Evolutionary conservation across 106 monocot species (phyloP).

Genomic region (Triglochin maritima): DNA sequence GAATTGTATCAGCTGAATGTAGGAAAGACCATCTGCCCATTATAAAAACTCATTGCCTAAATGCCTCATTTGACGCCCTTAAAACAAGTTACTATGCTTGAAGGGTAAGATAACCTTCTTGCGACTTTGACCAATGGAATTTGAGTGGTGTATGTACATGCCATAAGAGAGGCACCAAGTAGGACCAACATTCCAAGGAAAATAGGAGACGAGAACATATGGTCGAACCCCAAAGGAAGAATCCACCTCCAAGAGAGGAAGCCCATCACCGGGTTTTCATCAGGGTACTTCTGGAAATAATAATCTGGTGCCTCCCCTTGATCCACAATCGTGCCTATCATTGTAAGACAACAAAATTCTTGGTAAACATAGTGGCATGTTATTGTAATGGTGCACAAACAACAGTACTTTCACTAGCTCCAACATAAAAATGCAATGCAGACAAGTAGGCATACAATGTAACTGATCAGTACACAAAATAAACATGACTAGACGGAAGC

Average conservation of each 20-base stretch:
- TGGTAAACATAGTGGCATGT: not conserved
- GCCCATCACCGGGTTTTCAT: conserved; percentile 61
- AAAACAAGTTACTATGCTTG: not conserved
- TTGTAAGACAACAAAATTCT: not conserved
- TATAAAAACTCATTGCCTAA: not conserved
- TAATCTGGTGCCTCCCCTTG: conserved; percentile 84
- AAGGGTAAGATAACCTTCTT: conserved; percentile 36
- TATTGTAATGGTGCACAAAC: not conserved
- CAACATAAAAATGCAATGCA: not conserved
- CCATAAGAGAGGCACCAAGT: conserved; percentile 91
- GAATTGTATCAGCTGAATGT: conserved; percentile 51
- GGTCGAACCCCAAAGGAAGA: conserved; percentile 81
- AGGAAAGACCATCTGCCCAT: conserved; percentile 84
- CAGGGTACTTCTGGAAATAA: conserved; percentile 71
- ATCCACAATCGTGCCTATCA: conserved; percentile 65
- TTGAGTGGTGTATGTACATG: conserved; percentile 96
- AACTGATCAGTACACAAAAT: not conserved
- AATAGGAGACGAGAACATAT: conserved; percentile 91
- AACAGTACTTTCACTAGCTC: not conserved
- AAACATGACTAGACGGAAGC: not conserved
- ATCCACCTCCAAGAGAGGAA: conserved; percentile 85
- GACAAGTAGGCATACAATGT: too few species aligned
- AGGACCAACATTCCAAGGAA: conserved; percentile 78
- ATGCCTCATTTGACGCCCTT: not conserved
- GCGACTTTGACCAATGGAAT: conserved; percentile 83